Evolutionary conservation across 495 filamentous ascomycete species (phyloP).

Genomic region (Penicillium ucsense): DNA sequence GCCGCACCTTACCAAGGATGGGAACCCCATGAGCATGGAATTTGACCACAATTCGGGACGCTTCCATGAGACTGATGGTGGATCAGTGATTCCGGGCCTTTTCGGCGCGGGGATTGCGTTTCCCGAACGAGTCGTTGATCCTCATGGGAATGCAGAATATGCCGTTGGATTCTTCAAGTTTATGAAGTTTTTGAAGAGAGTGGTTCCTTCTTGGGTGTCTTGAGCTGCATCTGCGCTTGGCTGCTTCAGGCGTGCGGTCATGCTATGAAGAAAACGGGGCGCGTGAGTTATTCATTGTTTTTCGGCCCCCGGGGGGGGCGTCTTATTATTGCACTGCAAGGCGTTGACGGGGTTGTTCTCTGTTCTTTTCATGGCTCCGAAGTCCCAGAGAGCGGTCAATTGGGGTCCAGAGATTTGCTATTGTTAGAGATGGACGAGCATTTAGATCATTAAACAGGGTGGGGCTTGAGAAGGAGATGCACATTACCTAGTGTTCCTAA

Average conservation of each 20-base stretch:
- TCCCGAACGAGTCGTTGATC: conserved; percentile 50
- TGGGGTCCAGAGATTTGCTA: no score
- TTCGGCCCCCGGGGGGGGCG: no score
- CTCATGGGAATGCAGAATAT: conserved; percentile 49
- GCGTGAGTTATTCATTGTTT: neutral
- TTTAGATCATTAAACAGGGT: no score
- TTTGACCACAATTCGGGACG: conserved; percentile 42
- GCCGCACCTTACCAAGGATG: conserved; percentile 30
- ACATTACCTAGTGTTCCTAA: no score
- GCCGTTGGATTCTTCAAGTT: conserved; percentile 56
- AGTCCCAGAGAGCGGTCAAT: no score
- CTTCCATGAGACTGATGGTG: conserved; percentile 31
- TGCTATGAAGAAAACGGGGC: neutral
- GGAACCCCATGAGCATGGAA: conserved; percentile 22
- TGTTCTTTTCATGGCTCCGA: no score
- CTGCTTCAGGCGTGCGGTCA: no score
- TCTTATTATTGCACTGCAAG: no score
- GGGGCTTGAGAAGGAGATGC: no score
- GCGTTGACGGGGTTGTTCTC: no score
- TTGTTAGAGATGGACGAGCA: no score
- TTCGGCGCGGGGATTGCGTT: conserved; percentile 53
- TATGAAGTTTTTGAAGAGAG: conserved; percentile 49
- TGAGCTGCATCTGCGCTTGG: neutral
- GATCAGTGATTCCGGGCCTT: conserved; percentile 35
- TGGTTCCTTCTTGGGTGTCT: conserved; percentile 34